Base-by-base conservation (phyloP, 2,329 filamentous ascomycete species). In the Chrysoporthe puriensis region DNA sequence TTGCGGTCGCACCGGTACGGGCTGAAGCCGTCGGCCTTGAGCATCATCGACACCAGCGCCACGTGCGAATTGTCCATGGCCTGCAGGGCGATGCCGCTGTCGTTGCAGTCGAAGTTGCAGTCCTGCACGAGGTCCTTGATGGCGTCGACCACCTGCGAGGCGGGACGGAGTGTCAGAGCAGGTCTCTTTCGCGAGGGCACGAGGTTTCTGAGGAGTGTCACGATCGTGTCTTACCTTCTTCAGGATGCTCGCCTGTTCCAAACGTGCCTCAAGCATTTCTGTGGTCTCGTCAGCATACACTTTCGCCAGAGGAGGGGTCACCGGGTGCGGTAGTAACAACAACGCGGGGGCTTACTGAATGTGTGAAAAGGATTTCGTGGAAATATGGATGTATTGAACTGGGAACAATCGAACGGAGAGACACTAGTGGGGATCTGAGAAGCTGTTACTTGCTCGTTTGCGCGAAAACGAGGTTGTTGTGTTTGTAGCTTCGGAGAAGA, bases 91-190 rank as follows among this genome's bases (percentile, higher is more conserved):
- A 99, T 96, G 71, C 96, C 96, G 66, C 93, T 95, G 86, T 99
- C 96, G 91, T 98, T 99, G 91, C 96, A 99, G 87, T 99, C 96
- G 84, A 99, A 99, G 84, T 99, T 99, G 90, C 96, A 99, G 84
- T 99, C 96, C 82, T 98, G 96, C 64, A 99, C 96, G 63, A 99
- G 90, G 77, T 99, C 96, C 83, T 97, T 98, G 90, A 99, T 97
- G 75, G 96, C 93, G 79, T 99, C 96, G 76, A 99, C 94, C 71
- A 98, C 93, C 94, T 97, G 73, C 21, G 6, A 40, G 57, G 26
- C 61, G 58, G n/a, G 32, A 7, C 67, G 57, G 61, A 40, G 44
- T 48, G 65, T 72, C 66, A 77, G 73, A 61, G 54, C 59, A 14
- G 44, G 11, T 36, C 2, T 21, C 2, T 21, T 5, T 52, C 60